phyloP scores from a whole-genome alignment of 1,284 basidiomycete genomes.

The Moesziomyces sp. region DNA sequence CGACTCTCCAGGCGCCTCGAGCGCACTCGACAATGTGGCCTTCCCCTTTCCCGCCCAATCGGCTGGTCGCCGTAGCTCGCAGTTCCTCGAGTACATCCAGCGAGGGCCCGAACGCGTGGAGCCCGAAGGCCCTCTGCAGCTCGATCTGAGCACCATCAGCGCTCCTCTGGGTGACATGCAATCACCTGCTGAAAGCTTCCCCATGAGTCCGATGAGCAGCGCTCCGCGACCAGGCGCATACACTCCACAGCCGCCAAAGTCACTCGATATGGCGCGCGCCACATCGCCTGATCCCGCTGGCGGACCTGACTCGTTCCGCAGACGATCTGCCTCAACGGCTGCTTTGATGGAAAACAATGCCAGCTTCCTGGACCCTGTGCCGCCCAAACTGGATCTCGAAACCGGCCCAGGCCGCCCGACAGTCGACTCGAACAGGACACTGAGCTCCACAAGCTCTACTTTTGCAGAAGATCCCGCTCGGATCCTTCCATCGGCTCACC shows the following conservation, averaged over 20 bases:
- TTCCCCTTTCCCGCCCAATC: slow-evolving; percentile 32
- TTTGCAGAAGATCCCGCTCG: background rate
- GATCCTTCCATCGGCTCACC: background rate
- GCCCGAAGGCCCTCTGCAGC: slow-evolving; percentile 17
- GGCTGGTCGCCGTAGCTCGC: slow-evolving; percentile 26
- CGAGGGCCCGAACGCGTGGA: slow-evolving; percentile 36
- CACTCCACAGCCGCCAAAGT: slow-evolving; percentile 6
- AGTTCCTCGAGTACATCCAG: slow-evolving; percentile 46
- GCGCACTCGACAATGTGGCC: slow-evolving; percentile 16
- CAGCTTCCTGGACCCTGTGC: slow-evolving; percentile 19
- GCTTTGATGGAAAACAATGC: slow-evolving; percentile 42
- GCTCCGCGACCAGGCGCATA: background rate
- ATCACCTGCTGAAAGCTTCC: background rate
- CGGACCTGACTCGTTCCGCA: slow-evolving; percentile 28
- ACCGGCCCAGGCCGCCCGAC: too few species aligned
- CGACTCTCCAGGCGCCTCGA: slow-evolving; percentile 27
- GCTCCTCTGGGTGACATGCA: slow-evolving; percentile 14
- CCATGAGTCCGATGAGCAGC: slow-evolving; percentile 8
- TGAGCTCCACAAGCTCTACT: slow-evolving; percentile 8
- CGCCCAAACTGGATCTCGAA: background rate
- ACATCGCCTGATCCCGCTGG: slow-evolving; percentile 1
- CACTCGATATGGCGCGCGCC: slow-evolving; percentile 23
- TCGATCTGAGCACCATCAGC: slow-evolving; percentile 20
- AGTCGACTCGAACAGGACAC: background rate
- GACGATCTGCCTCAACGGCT: slow-evolving; percentile 41